Conservation (phyloP, 805 yeast genomes). For the Sugiyamaella marilandica region DNA sequence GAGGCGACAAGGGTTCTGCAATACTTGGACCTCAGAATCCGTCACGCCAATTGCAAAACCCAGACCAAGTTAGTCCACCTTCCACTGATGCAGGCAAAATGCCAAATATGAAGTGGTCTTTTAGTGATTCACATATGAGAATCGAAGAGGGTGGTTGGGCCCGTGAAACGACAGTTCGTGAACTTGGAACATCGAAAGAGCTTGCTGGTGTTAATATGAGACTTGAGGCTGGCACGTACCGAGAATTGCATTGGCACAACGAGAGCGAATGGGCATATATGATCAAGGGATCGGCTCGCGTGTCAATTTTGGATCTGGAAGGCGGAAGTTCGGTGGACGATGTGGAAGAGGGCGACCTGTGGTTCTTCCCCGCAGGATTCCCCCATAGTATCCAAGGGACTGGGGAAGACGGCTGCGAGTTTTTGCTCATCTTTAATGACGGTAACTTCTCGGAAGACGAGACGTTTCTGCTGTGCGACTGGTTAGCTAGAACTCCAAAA, state of each 20-base stretch:
- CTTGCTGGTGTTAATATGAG: slow-evolving; percentile 6
- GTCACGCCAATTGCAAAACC: too few species aligned
- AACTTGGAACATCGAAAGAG: slow-evolving; percentile 1
- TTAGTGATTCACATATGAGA: slow-evolving; percentile 5
- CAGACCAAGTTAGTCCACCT: too few species aligned
- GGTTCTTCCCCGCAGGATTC: slow-evolving; percentile 2
- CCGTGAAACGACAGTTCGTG: slow-evolving; percentile 4
- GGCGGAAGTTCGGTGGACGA: slow-evolving; percentile 1
- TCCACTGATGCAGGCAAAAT: neutral
- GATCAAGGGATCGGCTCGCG: neutral
- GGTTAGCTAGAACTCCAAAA: slow-evolving; percentile 6
- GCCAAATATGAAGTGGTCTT: slow-evolving; percentile 4
- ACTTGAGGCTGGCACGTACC: slow-evolving; percentile 1
- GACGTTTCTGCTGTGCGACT: slow-evolving; percentile 5
- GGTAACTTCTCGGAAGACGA: slow-evolving; percentile 4
- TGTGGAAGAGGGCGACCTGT: neutral
- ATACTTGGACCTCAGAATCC: too few species aligned
- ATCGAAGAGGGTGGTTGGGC: slow-evolving; percentile 8
- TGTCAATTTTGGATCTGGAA: neutral
- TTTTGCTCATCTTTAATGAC: slow-evolving; percentile 1
- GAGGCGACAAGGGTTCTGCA: too few species aligned
- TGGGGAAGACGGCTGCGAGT: slow-evolving; percentile 6
- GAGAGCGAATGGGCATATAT: slow-evolving; percentile 7
- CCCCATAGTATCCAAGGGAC: slow-evolving; percentile 1
- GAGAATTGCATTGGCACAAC: slow-evolving; percentile 7